Evolutionary conservation across 2,329 filamentous ascomycete species (phyloP), one percentile per base, ranked within the genome.

Genomic region (Coniochaeta sp.): DNA sequence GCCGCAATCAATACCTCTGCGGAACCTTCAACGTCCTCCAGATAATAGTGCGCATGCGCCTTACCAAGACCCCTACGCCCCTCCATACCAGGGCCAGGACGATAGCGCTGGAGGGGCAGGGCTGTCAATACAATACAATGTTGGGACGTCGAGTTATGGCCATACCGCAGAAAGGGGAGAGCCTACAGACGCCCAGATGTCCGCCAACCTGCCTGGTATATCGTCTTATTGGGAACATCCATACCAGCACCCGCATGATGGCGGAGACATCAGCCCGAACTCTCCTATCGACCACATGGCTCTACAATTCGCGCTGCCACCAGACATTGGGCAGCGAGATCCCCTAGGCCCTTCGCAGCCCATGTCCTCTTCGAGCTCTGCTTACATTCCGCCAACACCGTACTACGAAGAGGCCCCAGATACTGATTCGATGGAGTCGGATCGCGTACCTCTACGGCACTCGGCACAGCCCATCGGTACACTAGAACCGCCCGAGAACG

Each of bases 1-100:
- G 61, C 76, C 79, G 62, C 82, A 83, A 68, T 87, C 88, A 63
- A 93, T 95, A 75, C 89, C 89, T 62, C 78, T 93, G 61, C 87
- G 87, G 72, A 83, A 88, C 66, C 77, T 90, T 38, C 71, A 71
- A 28, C 70, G 72, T 30, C 61, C 60, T 55, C 60, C 66, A 19
- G 70, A 68, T 32, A 71, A 68, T 32, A 71, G 69, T 28, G 65
- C 67, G 19, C n/a, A 24, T 44, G 30, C 26, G 55, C 55, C 22
- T 14, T 44, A 40, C 22, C 26, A 34, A 44, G 55, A 42, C 26
- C n/a, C 55, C 4, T 57, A 38, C 32, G 28, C 52, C 28, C n/a
- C 52, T 32, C 52, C 28, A 26, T 34, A 55, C 52, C 28, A n/a
- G 19, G 28, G 28, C 5, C 30, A 55, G 9, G 52, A 60, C 8